Evolutionary conservation across 2,329 filamentous ascomycete genomes (phyloP).

Genomic region (Trichoderma koningiopsis): DNA sequence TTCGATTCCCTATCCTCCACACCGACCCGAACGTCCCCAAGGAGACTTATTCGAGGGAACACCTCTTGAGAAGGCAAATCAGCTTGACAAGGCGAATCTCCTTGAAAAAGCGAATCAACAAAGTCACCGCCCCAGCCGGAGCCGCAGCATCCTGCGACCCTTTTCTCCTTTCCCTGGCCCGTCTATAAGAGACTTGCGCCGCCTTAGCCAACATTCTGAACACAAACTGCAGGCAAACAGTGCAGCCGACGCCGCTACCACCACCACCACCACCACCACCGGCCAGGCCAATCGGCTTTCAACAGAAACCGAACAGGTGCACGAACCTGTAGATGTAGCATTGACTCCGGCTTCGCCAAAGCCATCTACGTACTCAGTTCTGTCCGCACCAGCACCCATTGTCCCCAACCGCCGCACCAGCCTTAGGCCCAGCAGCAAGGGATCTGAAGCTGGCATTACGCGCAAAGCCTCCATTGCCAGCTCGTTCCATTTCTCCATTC

Average conservation of each 20-base stretch:
- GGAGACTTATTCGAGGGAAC: constrained; percentile 28
- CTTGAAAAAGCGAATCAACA: background rate
- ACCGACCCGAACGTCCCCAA: constrained; percentile 31
- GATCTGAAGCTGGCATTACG: constrained; percentile 28
- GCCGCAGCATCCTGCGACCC: constrained; percentile 12
- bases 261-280: background rate
- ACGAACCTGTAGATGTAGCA: constrained; percentile 15
- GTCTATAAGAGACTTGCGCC: background rate
- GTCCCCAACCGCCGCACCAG: constrained; percentile 20
- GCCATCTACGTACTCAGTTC: constrained; percentile 8
- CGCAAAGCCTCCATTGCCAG: constrained; percentile 43
- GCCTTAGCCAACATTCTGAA: constrained; percentile 17
- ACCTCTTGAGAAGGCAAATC: constrained; percentile 5
- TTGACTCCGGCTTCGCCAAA: constrained; percentile 8
- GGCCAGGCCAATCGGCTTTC: constrained; percentile 7
- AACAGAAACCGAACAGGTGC: constrained; percentile 20
- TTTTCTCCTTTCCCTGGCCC: constrained; percentile 21
- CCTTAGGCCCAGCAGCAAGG: background rate
- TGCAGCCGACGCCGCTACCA: background rate
- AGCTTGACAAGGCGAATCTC: background rate
- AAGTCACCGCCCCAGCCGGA: constrained; percentile 17
- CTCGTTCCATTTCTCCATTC: constrained; percentile 41
- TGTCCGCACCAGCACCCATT: constrained; percentile 1
- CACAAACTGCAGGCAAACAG: constrained; percentile 12
- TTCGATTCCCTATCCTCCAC: constrained; percentile 27